A percentile compares a stretch with the other conserved stretches of the same genome.
Conservation (phyloP, 2,329 filamentous ascomycete species). For the Calonectria fujianensis region DNA sequence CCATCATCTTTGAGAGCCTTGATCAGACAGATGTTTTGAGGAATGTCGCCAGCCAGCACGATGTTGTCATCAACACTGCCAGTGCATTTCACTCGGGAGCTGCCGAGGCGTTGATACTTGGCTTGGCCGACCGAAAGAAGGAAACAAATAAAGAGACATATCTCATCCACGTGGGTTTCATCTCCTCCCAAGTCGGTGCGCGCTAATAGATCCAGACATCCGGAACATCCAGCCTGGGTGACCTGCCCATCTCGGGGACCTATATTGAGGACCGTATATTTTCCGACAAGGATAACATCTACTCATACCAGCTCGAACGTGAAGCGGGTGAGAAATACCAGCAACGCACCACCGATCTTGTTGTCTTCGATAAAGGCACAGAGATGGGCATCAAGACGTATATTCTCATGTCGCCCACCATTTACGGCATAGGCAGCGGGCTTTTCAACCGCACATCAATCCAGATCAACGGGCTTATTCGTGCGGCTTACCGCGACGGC, state of each 20-base stretch:
- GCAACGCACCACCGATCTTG: conserved; percentile 67
- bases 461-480: conserved; percentile 61
- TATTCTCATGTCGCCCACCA: conserved; percentile 67
- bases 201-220: conserved; percentile 53
- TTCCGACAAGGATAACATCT: conserved; percentile 67
- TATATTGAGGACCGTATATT: conserved; percentile 59
- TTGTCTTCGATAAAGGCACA: conserved; percentile 63
- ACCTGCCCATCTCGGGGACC: conserved; percentile 61
- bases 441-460: conserved; percentile 62
- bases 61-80: conserved; percentile 66
- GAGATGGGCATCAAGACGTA: conserved; percentile 64
- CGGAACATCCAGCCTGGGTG: conserved; percentile 66
- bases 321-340: conserved; percentile 61
- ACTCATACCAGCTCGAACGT: conserved; percentile 61
- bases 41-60: conserved; percentile 51
- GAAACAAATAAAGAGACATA: conserved; percentile 59
- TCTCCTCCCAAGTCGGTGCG: not conserved
- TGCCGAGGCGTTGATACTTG: conserved; percentile 64
- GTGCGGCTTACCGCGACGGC: conserved; percentile 53
- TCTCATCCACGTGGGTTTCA: conserved; percentile 59
- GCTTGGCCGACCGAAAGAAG: conserved; percentile 62
- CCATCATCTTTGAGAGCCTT: conserved; percentile 51
- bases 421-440: conserved; percentile 67
- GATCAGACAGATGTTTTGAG: conserved; percentile 50
- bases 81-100: conserved; percentile 61